Percentiles rank a stretch among this genome's conserved stretches.
Evolutionary conservation across 345 rosid species (phyloP).

Genomic region (Salix caprea): DNA sequence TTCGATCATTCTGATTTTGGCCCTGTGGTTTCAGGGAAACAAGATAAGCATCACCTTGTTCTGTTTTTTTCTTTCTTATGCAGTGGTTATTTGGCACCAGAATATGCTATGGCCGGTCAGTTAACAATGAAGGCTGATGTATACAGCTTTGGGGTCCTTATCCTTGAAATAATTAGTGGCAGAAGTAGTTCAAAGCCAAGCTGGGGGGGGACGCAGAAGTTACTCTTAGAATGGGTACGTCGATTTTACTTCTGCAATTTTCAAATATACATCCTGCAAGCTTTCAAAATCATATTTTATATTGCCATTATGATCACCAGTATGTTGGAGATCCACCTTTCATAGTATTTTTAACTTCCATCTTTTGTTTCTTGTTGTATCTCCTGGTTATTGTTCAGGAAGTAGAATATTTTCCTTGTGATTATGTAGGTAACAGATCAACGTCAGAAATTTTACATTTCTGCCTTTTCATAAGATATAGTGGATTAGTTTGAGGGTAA

Average conservation of each 20-base stretch:
- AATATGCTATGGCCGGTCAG: slow-evolving; percentile 69
- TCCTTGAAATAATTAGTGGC: slow-evolving; percentile 63
- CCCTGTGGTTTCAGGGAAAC: not conserved
- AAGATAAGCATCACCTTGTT: not conserved
- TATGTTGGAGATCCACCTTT: not conserved
- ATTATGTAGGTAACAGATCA: not conserved
- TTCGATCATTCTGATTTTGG: not conserved
- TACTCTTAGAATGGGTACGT: slow-evolving; percentile 55
- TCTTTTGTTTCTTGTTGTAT: not conserved
- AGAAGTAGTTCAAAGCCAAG: slow-evolving; percentile 40
- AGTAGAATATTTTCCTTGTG: not conserved
- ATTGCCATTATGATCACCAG: not conserved
- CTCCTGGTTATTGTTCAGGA: not conserved
- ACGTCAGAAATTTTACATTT: not conserved
- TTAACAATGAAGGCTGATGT: slow-evolving; percentile 71
- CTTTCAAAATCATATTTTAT: not conserved
- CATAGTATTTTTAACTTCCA: not conserved
- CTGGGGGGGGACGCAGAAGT: slow-evolving; percentile 42
- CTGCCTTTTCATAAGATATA: not conserved
- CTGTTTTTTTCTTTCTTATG: slow-evolving; percentile 7
- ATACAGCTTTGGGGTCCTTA: slow-evolving; percentile 62
- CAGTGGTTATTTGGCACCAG: slow-evolving; percentile 83
- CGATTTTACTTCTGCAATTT: not conserved
- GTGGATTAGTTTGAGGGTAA: no score
- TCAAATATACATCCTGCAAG: not conserved